Evolutionary conservation across 176 grass and related monocot species (phyloP), one percentile per base, ranked within the genome.

Genomic region (Oryza longistaminata): DNA sequence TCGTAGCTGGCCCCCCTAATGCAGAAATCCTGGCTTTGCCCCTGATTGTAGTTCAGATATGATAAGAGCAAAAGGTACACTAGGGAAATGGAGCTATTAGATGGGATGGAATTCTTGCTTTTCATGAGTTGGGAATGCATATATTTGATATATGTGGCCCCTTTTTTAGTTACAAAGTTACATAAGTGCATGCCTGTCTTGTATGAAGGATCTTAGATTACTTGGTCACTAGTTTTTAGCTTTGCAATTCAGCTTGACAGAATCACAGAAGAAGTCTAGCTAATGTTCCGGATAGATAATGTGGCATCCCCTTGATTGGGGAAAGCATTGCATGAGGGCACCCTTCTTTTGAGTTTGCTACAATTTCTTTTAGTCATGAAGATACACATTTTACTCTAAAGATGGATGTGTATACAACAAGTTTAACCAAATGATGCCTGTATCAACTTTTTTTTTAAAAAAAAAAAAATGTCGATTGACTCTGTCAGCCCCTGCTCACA

Each of bases 271-370:
- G 25, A 82, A 65, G 29, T 15, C 0, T 26, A 71, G 48, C 39
- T 44, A 17, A n/a, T 76, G 26, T 43, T 49, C 42, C 17, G 27
- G 50, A 82, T 21, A 55, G 29, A 53, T 29, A 0, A 74, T 66
- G 44, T 40, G 27, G 17, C 65, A 69, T 22, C 60, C 27, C 27
- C 7, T 48, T 35, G 2, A 35, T 66, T 62, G 10, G 11, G 0
- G 17, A n/a, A n/a, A 40, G 26, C 21, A 43, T 64, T 43, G 39
- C 33, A 64, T 42, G 7, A 31, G 15, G 14, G 34, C 17, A 22
- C 13, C 34, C 45, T 81, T 78, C 43, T 80, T 70, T 81, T 71
- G 7, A 71, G 21, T 68, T 73, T 73, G 21, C 24, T 64, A 45
- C 44, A 9, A 22, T 22, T 40, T 71, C n/a, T 60, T 22, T 73